phyloP scores from a whole-genome alignment of 441 rosid species.

The Mallotus japonicus region DNA sequence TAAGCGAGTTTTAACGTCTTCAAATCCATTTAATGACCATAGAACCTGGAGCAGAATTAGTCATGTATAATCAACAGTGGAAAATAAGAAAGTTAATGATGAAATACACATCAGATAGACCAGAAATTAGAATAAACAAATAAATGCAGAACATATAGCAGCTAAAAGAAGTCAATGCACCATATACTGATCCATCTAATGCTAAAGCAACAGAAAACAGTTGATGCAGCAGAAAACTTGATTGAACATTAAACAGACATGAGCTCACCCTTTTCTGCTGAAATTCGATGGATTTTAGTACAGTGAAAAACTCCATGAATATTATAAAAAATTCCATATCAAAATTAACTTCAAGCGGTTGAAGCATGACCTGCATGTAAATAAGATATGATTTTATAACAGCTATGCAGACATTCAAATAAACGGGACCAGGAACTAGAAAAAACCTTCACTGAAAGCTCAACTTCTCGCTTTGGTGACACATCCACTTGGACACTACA shows the following conservation, averaged over 20 bases:
- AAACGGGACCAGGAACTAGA: constrained; percentile 4
- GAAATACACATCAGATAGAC: not conserved
- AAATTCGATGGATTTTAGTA: constrained; percentile 54
- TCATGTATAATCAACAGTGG: not conserved
- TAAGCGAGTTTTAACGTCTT: constrained; percentile 61
- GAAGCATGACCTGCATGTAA: constrained; percentile 56
- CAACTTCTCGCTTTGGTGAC: constrained; percentile 50
- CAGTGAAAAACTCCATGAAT: constrained; percentile 46
- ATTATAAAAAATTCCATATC: constrained; percentile 49
- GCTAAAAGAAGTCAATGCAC: not conserved
- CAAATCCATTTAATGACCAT: constrained; percentile 68
- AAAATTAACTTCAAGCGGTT: constrained; percentile 57
- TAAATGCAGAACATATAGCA: not conserved
- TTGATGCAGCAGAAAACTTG: not conserved
- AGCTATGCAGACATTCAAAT: not conserved
- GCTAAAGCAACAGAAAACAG: not conserved
- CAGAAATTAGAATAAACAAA: not conserved
- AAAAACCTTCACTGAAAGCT: constrained; percentile 61
- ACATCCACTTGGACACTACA: constrained; percentile 58
- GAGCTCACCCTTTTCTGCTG: constrained; percentile 74
- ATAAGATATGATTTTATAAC: constrained; percentile 14
- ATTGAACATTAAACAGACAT: not conserved
- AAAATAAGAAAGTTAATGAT: not conserved
- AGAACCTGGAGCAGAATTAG: constrained; percentile 54
- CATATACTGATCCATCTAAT: not conserved